These are phyloP conservation scores for Ocimum tenuiflorum DNA, from an alignment of 257 asterid genomes.

Conservation along the genomic window DNA sequence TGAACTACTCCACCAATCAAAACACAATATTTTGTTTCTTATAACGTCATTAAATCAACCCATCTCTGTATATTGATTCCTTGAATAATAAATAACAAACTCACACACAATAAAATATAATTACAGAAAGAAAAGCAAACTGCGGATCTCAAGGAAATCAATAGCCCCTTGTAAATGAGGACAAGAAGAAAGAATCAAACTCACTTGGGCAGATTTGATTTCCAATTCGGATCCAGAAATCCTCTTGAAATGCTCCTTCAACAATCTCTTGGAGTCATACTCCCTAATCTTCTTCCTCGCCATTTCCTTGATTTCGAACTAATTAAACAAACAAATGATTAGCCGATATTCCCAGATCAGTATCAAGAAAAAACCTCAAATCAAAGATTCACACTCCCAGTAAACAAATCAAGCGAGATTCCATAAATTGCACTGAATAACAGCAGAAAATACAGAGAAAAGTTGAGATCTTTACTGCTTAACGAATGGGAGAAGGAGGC, in stretches of 20 bases:
- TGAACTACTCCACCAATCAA: constrained; percentile 3
- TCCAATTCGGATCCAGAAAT: constrained; percentile 69
- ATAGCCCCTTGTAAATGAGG: not conserved
- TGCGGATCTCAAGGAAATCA: constrained; percentile 9
- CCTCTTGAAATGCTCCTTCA: constrained; percentile 89
- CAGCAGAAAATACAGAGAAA: not conserved
- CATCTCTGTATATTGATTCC: not conserved
- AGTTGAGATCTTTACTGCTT: constrained; percentile 37
- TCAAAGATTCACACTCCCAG: constrained; percentile 22
- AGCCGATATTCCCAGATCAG: constrained; percentile 25
- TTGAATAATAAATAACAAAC: not conserved
- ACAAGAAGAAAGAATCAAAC: not conserved
- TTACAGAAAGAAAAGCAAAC: not conserved
- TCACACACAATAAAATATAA: not conserved
- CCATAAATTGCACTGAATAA: not conserved
- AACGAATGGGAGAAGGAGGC: constrained; percentile 4
- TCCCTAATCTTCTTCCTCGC: constrained; percentile 98
- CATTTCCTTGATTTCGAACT: constrained; percentile 37
- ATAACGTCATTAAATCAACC: not conserved
- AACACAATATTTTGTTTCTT: not conserved
- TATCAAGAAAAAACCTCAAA: not conserved
- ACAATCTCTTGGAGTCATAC: constrained; percentile 89
- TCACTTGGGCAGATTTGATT: constrained; percentile 81
- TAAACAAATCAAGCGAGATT: not conserved
- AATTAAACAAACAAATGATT: not conserved